phyloP scores from a whole-genome alignment of 176 grass and related monocot genomes.

The Echinochloa phyllopogon region DNA sequence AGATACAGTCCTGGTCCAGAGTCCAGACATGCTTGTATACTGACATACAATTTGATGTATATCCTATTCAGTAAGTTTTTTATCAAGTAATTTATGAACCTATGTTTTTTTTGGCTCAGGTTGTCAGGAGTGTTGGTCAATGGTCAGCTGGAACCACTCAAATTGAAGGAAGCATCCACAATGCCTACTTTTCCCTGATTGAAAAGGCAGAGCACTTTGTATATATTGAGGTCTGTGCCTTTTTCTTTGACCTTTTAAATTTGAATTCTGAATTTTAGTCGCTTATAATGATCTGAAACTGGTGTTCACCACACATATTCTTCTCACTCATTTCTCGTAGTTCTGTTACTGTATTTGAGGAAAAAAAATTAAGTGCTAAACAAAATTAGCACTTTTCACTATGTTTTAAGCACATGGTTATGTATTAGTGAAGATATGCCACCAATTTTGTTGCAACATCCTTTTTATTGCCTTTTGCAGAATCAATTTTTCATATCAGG shows the following conservation, averaged over 20 bases:
- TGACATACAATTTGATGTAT: neutral
- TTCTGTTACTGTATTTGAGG: slow-evolving; percentile 17
- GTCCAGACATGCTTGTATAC: slow-evolving; percentile 20
- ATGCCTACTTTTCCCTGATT: slow-evolving; percentile 88
- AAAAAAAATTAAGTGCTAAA: slow-evolving; percentile 21
- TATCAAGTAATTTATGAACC: slow-evolving; percentile 9
- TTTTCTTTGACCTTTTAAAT: slow-evolving; percentile 14
- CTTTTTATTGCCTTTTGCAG: slow-evolving; percentile 51
- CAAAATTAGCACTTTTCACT: neutral
- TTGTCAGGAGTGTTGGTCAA: slow-evolving; percentile 95
- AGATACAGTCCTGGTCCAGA: neutral
- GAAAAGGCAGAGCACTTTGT: slow-evolving; percentile 95
- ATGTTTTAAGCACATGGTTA: neutral
- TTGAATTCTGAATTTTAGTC: slow-evolving; percentile 32
- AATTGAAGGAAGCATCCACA: slow-evolving; percentile 97
- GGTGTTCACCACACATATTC: slow-evolving; percentile 5
- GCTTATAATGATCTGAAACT: slow-evolving; percentile 16
- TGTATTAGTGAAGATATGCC: neutral
- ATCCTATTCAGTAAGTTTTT: slow-evolving; percentile 14
- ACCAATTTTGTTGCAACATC: slow-evolving; percentile 29
- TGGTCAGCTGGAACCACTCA: slow-evolving; percentile 98
- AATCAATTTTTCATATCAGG: slow-evolving; percentile 99
- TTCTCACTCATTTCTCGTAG: slow-evolving; percentile 20
- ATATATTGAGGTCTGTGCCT: slow-evolving; percentile 83
- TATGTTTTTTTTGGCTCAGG: slow-evolving; percentile 44